phyloP scores from a whole-genome alignment of 2,329 filamentous ascomycete genomes.

The Curvularia verruculosa region DNA sequence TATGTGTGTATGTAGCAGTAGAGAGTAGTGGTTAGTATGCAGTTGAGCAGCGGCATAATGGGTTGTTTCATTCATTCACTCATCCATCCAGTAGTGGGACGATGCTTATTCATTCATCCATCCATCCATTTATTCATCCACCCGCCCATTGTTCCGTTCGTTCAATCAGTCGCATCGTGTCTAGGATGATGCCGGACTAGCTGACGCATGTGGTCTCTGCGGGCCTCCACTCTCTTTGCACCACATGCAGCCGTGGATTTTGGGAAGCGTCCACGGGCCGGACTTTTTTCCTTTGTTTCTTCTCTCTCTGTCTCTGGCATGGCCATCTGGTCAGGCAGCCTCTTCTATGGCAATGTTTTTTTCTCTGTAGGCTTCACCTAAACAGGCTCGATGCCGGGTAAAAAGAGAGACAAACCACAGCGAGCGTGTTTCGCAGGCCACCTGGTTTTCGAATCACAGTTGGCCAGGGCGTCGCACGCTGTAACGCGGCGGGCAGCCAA shows the following conservation, averaged over 20 bases:
- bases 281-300: constrained; percentile 7
- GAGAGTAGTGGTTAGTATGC: not conserved
- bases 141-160: not conserved
- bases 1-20: not conserved
- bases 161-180: not conserved
- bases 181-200: constrained; percentile 32
- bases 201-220: constrained; percentile 32
- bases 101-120: not conserved
- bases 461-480: constrained; percentile 39
- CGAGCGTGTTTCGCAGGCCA: constrained; percentile 40
- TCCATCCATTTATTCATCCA: not conserved
- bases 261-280: constrained; percentile 22
- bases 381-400: constrained; percentile 41
- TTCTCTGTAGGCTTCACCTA: constrained; percentile 39
- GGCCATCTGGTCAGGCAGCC: constrained; percentile 11
- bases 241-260: constrained; percentile 31
- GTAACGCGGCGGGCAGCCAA: constrained; percentile 36
- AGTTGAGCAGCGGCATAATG: not conserved
- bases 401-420: constrained; percentile 44
- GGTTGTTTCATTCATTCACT: constrained; percentile 3
- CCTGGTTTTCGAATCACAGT: constrained; percentile 40
- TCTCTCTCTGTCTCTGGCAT: not conserved
- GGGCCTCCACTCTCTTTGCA: constrained; percentile 25
- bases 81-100: not conserved
- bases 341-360: constrained; percentile 31